A percentile compares a stretch with the other conserved stretches of the same genome.
Conservation (phyloP, 352 stramenopile genomes). For the Globisporangium parvum region DNA sequence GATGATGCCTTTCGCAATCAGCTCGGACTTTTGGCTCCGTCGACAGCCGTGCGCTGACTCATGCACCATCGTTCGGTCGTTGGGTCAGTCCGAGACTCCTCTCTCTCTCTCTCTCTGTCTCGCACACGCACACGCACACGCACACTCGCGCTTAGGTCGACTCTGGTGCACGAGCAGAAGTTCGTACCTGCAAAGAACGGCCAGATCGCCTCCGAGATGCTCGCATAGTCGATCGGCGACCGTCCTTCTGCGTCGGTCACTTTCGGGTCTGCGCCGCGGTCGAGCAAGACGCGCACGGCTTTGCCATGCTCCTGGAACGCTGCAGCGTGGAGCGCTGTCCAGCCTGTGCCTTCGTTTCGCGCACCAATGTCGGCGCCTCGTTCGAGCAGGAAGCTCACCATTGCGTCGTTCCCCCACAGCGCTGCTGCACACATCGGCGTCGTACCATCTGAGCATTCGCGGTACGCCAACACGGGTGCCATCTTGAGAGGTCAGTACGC, state of each 20-base stretch:
- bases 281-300: slow-evolving; percentile 46
- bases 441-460: slow-evolving; percentile 36
- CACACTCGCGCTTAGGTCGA: not conserved
- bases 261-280: slow-evolving; percentile 40
- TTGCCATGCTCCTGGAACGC: slow-evolving; percentile 67
- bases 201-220: slow-evolving; percentile 71
- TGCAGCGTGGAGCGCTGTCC: slow-evolving; percentile 59
- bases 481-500: no score
- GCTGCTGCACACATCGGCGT: slow-evolving; percentile 54
- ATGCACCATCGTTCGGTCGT: not conserved
- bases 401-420: slow-evolving; percentile 57
- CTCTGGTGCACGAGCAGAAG: not conserved
- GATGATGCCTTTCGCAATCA: slow-evolving; percentile 58
- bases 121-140: no score
- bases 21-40: slow-evolving; percentile 48
- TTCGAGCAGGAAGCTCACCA: slow-evolving; percentile 55
- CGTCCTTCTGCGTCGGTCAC: slow-evolving; percentile 35
- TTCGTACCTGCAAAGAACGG: slow-evolving; percentile 55
- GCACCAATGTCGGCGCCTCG: slow-evolving; percentile 43
- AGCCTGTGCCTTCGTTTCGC: slow-evolving; percentile 57
- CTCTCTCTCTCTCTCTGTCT: no score
- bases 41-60: slow-evolving; percentile 33
- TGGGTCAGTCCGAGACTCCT: not conserved
- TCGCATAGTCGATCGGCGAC: slow-evolving; percentile 57
- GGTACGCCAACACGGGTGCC: not conserved